Conservation (phyloP, 2,329 filamentous ascomycete genomes). For the Aspergillus glaucus region DNA sequence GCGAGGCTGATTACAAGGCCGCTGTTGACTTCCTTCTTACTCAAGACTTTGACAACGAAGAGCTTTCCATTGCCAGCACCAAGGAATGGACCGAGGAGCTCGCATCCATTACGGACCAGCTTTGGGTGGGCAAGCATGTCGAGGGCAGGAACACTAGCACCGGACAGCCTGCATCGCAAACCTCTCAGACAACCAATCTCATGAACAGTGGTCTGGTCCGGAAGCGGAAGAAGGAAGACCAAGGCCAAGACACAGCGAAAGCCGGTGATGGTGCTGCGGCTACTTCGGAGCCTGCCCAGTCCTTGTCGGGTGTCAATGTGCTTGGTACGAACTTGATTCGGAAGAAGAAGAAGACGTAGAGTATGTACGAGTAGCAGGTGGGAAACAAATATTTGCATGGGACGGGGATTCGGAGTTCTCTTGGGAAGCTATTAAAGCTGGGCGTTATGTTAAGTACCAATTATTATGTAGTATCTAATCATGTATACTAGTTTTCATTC, state of each 20-base stretch:
- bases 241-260: conserved; percentile 1
- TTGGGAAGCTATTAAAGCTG: neutral
- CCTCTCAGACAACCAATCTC: conserved; percentile 15
- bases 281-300: conserved; percentile 6
- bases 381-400: neutral
- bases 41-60: conserved; percentile 37
- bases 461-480: neutral
- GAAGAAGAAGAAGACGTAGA: conserved; percentile 36
- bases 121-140: conserved; percentile 31
- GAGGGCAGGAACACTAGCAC: conserved; percentile 21
- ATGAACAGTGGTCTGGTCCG: conserved; percentile 28
- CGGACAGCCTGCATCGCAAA: conserved; percentile 8
- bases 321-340: conserved; percentile 32
- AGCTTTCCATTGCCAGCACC: conserved; percentile 34
- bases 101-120: conserved; percentile 30
- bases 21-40: conserved; percentile 35
- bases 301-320: conserved; percentile 27
- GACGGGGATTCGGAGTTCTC: neutral
- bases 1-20: conserved; percentile 34
- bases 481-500: neutral
- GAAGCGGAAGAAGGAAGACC: conserved; percentile 30
- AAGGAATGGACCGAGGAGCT: conserved; percentile 38
- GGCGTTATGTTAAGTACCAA: neutral
- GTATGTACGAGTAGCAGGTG: neutral
- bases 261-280: conserved; percentile 4